phyloP scores from a whole-genome alignment of 306 rosid genomes.

The Begonia fuchsioides region DNA sequence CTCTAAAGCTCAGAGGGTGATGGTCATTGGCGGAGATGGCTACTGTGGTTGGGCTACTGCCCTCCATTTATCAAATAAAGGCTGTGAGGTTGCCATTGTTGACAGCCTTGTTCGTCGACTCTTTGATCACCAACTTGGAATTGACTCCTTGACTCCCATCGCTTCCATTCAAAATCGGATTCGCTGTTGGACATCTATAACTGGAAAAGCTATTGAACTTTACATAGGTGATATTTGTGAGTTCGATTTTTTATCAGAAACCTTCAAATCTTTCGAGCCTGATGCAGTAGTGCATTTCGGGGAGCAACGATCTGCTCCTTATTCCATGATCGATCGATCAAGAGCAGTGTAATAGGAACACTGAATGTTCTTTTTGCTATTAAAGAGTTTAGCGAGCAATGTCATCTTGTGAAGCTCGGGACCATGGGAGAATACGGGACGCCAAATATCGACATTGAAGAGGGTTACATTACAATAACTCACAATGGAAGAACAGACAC shows the following conservation, averaged over 20 bases:
- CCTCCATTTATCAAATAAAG: conserved; percentile 85
- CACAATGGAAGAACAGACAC: conserved; percentile 96
- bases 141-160: conserved; percentile 78
- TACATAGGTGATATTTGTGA: conserved; percentile 84
- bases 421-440: conserved; percentile 99
- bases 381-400: conserved; percentile 73
- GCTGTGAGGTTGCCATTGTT: conserved; percentile 84
- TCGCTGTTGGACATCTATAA: conserved; percentile 67
- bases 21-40: conserved; percentile 97
- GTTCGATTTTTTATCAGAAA: conserved; percentile 75
- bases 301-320: conserved; percentile 94
- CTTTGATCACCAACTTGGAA: conserved; percentile 86
- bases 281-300: conserved; percentile 91
- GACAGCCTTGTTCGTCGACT: conserved; percentile 84
- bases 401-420: conserved; percentile 94
- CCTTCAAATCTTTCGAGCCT: conserved; percentile 77
- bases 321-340: conserved; percentile 88
- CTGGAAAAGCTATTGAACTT: conserved; percentile 72
- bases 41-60: conserved; percentile 99
- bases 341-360: conserved; percentile 94
- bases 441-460: conserved; percentile 93
- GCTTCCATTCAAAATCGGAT: conserved; percentile 72
- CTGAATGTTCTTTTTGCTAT: conserved; percentile 89
- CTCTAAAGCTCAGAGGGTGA: conserved; percentile 52
- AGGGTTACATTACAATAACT: conserved; percentile 85